These are phyloP conservation scores for Acmispon strigosus DNA, from an alignment of 306 rosid genomes.

Conservation along the genomic window DNA sequence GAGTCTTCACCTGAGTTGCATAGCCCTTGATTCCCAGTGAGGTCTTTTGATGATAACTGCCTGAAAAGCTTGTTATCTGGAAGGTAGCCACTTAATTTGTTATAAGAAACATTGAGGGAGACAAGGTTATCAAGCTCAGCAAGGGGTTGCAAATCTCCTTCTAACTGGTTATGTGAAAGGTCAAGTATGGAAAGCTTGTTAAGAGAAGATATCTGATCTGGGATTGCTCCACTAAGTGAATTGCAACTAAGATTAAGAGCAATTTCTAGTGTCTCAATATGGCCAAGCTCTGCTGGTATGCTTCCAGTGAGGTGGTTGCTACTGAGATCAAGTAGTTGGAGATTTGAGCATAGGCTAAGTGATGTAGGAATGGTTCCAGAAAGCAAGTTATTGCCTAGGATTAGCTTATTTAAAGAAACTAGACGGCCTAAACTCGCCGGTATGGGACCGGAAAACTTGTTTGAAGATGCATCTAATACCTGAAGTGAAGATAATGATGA, in stretches of 20 bases:
- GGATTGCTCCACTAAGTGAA: slow-evolving; percentile 59
- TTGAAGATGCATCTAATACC: slow-evolving; percentile 71
- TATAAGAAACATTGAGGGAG: slow-evolving; percentile 78
- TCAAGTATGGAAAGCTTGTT: slow-evolving; percentile 77
- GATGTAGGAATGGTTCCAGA: slow-evolving; percentile 77
- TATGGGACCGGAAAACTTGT: slow-evolving; percentile 54
- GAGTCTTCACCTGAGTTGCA: slow-evolving; percentile 56
- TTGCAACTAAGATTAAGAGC: slow-evolving; percentile 83
- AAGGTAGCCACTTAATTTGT: slow-evolving; percentile 65
- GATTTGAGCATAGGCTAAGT: slow-evolving; percentile 57
- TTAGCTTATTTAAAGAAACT: slow-evolving; percentile 59
- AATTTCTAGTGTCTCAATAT: slow-evolving; percentile 64
- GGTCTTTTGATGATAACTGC: slow-evolving; percentile 56
- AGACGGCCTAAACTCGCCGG: slow-evolving; percentile 68
- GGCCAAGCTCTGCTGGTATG: slow-evolving; percentile 63
- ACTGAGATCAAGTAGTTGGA: slow-evolving; percentile 90
- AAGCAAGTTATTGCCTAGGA: slow-evolving; percentile 57
- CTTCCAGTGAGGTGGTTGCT: slow-evolving; percentile 61
- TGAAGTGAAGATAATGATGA: slow-evolving; percentile 67
- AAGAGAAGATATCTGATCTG: slow-evolving; percentile 62
- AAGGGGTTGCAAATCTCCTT: slow-evolving; percentile 66
- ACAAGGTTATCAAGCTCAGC: slow-evolving; percentile 71
- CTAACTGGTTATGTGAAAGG: slow-evolving; percentile 76
- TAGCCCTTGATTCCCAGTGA: slow-evolving; percentile 68
- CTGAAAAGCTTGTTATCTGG: slow-evolving; percentile 85